phyloP scores from a whole-genome alignment of 768 basidiomycete genomes.

The Podaxis sp. region DNA sequence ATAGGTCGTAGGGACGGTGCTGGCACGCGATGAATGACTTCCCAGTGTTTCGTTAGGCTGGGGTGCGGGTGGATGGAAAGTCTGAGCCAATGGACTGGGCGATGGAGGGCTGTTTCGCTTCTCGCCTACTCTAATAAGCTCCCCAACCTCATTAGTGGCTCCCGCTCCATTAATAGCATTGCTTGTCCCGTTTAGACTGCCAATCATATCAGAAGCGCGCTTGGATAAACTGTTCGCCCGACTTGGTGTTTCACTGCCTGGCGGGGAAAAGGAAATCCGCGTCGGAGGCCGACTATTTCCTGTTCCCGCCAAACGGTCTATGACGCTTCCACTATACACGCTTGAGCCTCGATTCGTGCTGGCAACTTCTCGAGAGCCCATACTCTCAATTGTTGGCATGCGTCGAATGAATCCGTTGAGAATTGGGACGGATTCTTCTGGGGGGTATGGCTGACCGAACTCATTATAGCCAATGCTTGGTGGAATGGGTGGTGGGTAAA shows the following conservation, averaged over 20 bases:
- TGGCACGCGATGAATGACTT: slow-evolving; percentile 13
- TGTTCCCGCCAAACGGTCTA: slow-evolving; percentile 17
- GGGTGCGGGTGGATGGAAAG: not conserved
- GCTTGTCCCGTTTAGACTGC: slow-evolving; percentile 7
- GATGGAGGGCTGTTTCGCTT: not conserved
- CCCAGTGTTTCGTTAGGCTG: slow-evolving; percentile 2
- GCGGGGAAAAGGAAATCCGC: slow-evolving; percentile 34
- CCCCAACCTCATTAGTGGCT: slow-evolving; percentile 20
- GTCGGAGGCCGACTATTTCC: slow-evolving; percentile 40
- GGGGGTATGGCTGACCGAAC: slow-evolving; percentile 44
- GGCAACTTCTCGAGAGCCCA: slow-evolving; percentile 63
- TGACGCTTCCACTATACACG: slow-evolving; percentile 17
- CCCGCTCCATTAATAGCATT: not conserved
- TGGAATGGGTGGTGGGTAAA: slow-evolving; percentile 29
- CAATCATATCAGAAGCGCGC: slow-evolving; percentile 14
- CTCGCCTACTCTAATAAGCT: slow-evolving; percentile 20
- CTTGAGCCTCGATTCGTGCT: slow-evolving; percentile 29
- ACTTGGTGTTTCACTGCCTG: slow-evolving; percentile 16
- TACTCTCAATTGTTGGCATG: slow-evolving; percentile 81
- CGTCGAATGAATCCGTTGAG: slow-evolving; percentile 66
- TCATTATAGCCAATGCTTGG: slow-evolving; percentile 44
- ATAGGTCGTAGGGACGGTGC: slow-evolving; percentile 15
- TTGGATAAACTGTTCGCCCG: slow-evolving; percentile 14
- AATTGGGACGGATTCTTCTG: slow-evolving; percentile 55
- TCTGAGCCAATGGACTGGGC: not conserved